Conservation (phyloP, 164 flowering plant species). For the Chimonanthus praecox region DNA sequence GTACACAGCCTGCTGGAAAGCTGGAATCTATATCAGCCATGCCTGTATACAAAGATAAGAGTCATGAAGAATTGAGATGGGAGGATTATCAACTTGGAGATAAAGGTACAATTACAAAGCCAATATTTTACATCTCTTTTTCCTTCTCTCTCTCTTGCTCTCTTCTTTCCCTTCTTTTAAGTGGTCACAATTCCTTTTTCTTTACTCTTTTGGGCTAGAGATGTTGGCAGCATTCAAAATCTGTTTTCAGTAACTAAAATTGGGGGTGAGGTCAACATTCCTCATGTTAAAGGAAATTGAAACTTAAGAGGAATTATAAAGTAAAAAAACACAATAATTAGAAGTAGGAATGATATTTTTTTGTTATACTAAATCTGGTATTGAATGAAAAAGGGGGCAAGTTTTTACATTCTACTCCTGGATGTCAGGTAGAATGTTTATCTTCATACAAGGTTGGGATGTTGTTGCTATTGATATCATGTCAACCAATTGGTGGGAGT, state of each 20-base stretch:
- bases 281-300: background rate
- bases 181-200: background rate
- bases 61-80: constrained; percentile 98
- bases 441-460: background rate
- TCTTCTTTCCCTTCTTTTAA: too few species aligned
- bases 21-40: constrained; percentile 95
- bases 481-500: background rate
- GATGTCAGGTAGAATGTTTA: background rate
- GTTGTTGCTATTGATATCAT: background rate
- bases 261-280: background rate
- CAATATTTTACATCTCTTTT: background rate
- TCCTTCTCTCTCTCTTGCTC: background rate
- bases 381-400: background rate
- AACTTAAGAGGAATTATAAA: background rate
- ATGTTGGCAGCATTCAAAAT: background rate
- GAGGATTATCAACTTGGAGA: constrained; percentile 94
- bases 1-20: constrained; percentile 63
- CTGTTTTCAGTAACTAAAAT: background rate
- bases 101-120: constrained; percentile 44
- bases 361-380: too few species aligned
- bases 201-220: constrained; percentile 1
- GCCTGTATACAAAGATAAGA: constrained; percentile 88
- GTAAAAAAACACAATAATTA: background rate
- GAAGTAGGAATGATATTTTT: too few species aligned
- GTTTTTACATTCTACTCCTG: background rate